Evolutionary conservation across 345 rosid species (phyloP).

Genomic region (Lumnitzera racemosa): DNA sequence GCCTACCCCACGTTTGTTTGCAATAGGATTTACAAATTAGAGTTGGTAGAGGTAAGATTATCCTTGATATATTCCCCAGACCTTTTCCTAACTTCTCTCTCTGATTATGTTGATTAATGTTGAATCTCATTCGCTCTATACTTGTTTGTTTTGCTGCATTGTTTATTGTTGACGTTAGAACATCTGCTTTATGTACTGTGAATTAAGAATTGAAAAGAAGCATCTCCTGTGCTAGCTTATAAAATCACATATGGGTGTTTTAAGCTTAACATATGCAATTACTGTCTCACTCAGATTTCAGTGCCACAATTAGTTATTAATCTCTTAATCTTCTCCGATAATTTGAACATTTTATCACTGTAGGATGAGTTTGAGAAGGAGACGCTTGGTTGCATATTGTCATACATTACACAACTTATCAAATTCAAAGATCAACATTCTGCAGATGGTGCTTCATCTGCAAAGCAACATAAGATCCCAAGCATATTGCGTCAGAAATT

Average conservation of each 20-base stretch:
- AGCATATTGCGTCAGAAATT: slow-evolving; percentile 44
- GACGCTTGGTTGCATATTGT: slow-evolving; percentile 36
- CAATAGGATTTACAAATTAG: slow-evolving; percentile 58
- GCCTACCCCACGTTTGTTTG: slow-evolving; percentile 59
- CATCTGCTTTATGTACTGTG: no score
- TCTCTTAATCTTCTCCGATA: no score
- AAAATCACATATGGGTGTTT: no score
- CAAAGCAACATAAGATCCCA: slow-evolving; percentile 58
- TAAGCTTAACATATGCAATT: no score
- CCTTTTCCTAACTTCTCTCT: not conserved
- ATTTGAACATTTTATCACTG: not conserved
- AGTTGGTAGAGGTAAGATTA: slow-evolving; percentile 38
- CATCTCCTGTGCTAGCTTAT: no score
- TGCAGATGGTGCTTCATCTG: slow-evolving; percentile 38
- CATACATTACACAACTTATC: slow-evolving; percentile 60
- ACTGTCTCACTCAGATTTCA: no score
- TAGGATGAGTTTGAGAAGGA: slow-evolving; percentile 52
- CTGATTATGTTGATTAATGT: not conserved
- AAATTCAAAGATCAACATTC: slow-evolving; percentile 69
- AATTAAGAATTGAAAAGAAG: no score
- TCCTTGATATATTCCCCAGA: no score
- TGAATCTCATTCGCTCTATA: no score
- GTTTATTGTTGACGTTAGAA: no score
- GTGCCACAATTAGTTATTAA: no score
- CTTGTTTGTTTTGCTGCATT: no score